Evolutionary conservation across 2,329 filamentous ascomycete species (phyloP).

Genomic region (Apiospora aurea): DNA sequence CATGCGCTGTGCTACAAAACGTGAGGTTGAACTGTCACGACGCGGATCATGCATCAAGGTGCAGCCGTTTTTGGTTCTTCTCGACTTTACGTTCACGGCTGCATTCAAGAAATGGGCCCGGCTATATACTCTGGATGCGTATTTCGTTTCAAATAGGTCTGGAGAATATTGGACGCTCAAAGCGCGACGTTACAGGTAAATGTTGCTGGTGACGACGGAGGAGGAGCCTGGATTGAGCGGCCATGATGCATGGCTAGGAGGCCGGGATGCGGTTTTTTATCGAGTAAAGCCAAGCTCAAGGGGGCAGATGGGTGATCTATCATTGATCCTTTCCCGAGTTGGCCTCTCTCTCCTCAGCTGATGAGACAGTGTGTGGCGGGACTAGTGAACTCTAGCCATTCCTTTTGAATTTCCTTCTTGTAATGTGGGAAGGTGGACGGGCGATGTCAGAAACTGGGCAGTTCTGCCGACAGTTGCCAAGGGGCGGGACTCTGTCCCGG

Average conservation of each 20-base stretch:
- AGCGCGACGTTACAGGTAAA: background rate
- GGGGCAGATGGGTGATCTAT: background rate
- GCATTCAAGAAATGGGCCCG: background rate
- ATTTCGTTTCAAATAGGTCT: background rate
- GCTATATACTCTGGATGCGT: background rate
- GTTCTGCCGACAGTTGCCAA: background rate
- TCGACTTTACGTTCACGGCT: background rate
- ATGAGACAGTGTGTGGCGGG: background rate
- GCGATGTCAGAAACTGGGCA: background rate
- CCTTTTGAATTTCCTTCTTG: background rate
- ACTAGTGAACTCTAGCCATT: constrained; percentile 12
- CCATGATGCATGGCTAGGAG: background rate
- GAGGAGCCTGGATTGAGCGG: background rate
- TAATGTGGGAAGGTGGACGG: background rate
- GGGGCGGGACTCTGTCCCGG: background rate
- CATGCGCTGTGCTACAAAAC: background rate
- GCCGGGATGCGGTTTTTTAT: background rate
- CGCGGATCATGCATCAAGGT: background rate
- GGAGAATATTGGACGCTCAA: background rate
- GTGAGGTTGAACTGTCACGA: background rate
- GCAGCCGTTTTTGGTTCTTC: background rate
- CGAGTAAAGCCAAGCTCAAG: background rate
- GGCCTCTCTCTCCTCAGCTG: background rate
- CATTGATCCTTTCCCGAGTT: background rate
- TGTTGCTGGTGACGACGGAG: background rate